These are phyloP conservation scores for Chrysopogon serrulatus DNA, from an alignment of 176 grass and related monocot species.

Conservation along the genomic window DNA sequence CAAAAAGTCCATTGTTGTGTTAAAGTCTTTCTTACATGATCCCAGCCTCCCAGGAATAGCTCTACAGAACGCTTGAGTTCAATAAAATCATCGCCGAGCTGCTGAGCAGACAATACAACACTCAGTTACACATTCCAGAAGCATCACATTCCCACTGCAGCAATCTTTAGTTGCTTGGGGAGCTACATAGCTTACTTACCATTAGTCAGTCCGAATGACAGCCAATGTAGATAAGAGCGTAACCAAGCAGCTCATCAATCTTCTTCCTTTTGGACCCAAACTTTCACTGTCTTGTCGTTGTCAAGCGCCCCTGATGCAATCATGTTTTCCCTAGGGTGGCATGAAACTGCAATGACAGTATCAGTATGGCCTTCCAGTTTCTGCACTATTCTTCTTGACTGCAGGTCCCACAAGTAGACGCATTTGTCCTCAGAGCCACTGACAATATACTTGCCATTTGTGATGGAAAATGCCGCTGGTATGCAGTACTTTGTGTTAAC, in stretches of 20 bases:
- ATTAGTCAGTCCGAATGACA: slow-evolving; percentile 29
- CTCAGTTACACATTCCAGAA: slow-evolving; percentile 33
- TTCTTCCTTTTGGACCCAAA: slow-evolving; percentile 80
- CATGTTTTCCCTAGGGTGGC: slow-evolving; percentile 85
- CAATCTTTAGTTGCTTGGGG: slow-evolving; percentile 31
- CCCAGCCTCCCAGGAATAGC: slow-evolving; percentile 20
- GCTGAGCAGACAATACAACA: slow-evolving; percentile 29
- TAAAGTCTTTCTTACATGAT: slow-evolving; percentile 26
- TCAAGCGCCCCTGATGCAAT: slow-evolving; percentile 84
- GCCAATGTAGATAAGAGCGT: background rate
- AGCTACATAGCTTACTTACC: slow-evolving; percentile 34
- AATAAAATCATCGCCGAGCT: background rate
- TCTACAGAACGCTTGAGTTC: slow-evolving; percentile 4
- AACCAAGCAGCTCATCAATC: slow-evolving; percentile 29
- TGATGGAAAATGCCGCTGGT: slow-evolving; percentile 80
- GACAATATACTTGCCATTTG: slow-evolving; percentile 84
- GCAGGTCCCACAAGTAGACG: slow-evolving; percentile 93
- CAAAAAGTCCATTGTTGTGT: background rate
- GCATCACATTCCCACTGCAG: slow-evolving; percentile 26
- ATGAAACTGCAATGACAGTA: slow-evolving; percentile 73
- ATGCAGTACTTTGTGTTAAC: slow-evolving; percentile 77
- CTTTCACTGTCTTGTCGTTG: slow-evolving; percentile 78
- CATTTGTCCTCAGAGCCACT: slow-evolving; percentile 90
- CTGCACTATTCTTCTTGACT: slow-evolving; percentile 82
- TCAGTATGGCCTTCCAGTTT: slow-evolving; percentile 88